phyloP scores from a whole-genome alignment of 176 grass and related monocot genomes.

The Triticum turgidum region DNA sequence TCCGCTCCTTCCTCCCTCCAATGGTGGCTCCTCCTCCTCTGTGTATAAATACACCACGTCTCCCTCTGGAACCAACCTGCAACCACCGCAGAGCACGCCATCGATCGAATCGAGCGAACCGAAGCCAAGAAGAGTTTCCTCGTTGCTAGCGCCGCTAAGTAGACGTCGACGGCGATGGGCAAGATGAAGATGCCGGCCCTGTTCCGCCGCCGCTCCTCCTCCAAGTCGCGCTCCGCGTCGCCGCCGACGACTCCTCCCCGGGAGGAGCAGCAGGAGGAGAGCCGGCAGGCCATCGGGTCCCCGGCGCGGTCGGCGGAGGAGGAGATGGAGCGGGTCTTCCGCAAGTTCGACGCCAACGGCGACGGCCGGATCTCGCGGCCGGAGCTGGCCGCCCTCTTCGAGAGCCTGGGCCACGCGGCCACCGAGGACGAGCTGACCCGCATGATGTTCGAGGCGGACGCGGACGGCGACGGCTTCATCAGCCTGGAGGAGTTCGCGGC shows the following conservation, averaged over 20 bases:
- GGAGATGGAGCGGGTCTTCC: constrained; percentile 77
- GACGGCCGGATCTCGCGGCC: constrained; percentile 80
- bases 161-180: constrained; percentile 42
- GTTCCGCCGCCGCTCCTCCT: constrained; percentile 53
- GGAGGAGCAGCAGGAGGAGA: too few species aligned
- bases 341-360: constrained; percentile 93
- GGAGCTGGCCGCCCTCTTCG: constrained; percentile 73
- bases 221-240: constrained; percentile 31
- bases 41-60: constrained; percentile 28
- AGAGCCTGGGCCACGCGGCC: constrained; percentile 64
- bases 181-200: constrained; percentile 80
- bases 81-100: neutral
- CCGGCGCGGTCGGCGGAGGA: constrained; percentile 32
- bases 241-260: neutral
- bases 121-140: neutral
- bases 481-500: constrained; percentile 77
- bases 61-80: neutral
- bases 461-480: constrained; percentile 93
- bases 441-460: constrained; percentile 93
- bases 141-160: too few species aligned
- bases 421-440: constrained; percentile 65
- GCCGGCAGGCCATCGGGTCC: neutral
- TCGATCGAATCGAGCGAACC: too few species aligned
- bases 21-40: neutral
- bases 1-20: neutral